A percentile compares a stretch with the other conserved stretches of the same genome.
These are phyloP conservation scores for Aurinia saxatilis DNA, from an alignment of 345 rosid genomes.

Conservation along the genomic window DNA sequence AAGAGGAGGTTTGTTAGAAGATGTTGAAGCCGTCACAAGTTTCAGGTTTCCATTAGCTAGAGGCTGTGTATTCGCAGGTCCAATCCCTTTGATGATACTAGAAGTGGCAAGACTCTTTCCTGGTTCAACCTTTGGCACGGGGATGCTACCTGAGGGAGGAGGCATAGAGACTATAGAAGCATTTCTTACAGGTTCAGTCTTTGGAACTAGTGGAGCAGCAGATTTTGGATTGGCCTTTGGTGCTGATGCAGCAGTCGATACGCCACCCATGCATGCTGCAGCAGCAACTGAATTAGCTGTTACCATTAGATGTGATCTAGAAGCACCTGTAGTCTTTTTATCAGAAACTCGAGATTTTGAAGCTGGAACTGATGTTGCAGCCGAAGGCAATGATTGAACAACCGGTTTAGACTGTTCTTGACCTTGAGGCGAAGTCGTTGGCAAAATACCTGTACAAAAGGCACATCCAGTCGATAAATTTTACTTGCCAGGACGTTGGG, in stretches of 20 bases:
- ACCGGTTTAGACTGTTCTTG: constrained; percentile 38
- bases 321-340: constrained; percentile 26
- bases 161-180: not conserved
- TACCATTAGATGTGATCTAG: constrained; percentile 42
- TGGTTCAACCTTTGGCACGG: constrained; percentile 19
- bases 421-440: constrained; percentile 23
- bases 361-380: constrained; percentile 26
- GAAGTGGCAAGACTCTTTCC: constrained; percentile 12
- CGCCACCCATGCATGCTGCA: constrained; percentile 59
- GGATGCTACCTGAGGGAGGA: constrained; percentile 6
- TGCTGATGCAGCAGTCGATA: constrained; percentile 46
- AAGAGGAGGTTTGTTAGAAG: constrained; percentile 17
- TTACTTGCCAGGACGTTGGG: too few relatives aligned
- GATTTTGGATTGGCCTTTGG: constrained; percentile 56
- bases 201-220: constrained; percentile 35
- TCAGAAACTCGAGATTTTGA: constrained; percentile 34
- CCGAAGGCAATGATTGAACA: constrained; percentile 27
- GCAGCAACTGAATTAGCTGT: constrained; percentile 73
- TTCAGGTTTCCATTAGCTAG: constrained; percentile 25
- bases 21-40: constrained; percentile 22
- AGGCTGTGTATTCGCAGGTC: constrained; percentile 27
- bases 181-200: constrained; percentile 10
- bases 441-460: constrained; percentile 17
- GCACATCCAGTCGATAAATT: not conserved
- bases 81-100: constrained; percentile 14